These are phyloP conservation scores for Carex cristatella DNA, from an alignment of 176 grass and related monocot genomes.

Conservation along the genomic window DNA sequence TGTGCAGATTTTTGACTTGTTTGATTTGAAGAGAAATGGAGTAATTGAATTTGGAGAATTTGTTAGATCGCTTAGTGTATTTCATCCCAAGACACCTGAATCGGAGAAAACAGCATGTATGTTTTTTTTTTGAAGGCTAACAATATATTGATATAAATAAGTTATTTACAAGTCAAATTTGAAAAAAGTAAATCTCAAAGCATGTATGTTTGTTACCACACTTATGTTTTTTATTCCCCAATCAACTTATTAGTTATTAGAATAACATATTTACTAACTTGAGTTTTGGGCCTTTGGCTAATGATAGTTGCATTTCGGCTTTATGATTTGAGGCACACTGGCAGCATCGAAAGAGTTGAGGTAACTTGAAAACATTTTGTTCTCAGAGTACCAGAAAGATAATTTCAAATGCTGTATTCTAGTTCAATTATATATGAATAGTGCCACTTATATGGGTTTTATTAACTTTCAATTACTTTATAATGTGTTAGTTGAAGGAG, in stretches of 20 bases:
- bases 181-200: not conserved
- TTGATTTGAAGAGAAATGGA: slow-evolving; percentile 59
- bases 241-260: not conserved
- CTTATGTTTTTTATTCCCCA: too few relatives aligned
- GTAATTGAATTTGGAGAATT: slow-evolving; percentile 79
- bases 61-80: slow-evolving; percentile 59
- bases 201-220: too few relatives aligned
- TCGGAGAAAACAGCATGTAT: slow-evolving; percentile 63
- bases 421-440: not conserved
- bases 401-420: not conserved
- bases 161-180: too few relatives aligned
- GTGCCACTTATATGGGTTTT: not conserved
- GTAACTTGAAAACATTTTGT: slow-evolving; percentile 11
- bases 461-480: not conserved
- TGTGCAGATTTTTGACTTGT: slow-evolving; percentile 52
- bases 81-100: slow-evolving; percentile 42
- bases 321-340: slow-evolving; percentile 68
- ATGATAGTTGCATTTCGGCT: slow-evolving; percentile 68
- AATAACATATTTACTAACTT: not conserved
- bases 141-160: too few relatives aligned
- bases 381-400: not conserved
- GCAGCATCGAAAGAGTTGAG: slow-evolving; percentile 84
- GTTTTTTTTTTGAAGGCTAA: not conserved
- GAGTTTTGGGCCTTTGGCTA: not conserved
- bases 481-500: slow-evolving; percentile 45